These are phyloP conservation scores for Penicillium cataractarum DNA, from an alignment of 495 filamentous ascomycete genomes.

Conservation along the genomic window DNA sequence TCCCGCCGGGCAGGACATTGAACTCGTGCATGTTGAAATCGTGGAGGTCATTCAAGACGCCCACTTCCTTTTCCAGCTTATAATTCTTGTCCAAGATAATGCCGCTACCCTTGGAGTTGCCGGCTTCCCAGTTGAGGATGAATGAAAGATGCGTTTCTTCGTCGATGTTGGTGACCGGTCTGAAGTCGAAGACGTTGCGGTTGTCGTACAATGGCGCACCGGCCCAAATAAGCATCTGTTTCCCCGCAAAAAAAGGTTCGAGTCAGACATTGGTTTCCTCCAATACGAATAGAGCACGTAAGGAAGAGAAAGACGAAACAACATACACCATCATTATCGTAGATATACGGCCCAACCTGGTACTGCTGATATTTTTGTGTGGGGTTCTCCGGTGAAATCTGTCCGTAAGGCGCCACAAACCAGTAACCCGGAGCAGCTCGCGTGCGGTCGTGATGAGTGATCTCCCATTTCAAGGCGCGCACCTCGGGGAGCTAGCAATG, in stretches of 20 bases:
- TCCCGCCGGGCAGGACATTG: slow-evolving; percentile 45
- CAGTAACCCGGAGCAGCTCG: slow-evolving; percentile 41
- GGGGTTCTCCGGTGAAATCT: slow-evolving; percentile 29
- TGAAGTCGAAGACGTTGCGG: slow-evolving; percentile 46
- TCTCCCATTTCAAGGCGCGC: slow-evolving; percentile 37
- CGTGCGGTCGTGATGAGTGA: slow-evolving; percentile 30
- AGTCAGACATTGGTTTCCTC: slow-evolving; percentile 12
- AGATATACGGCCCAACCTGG: slow-evolving; percentile 50
- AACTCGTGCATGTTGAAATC: slow-evolving; percentile 58
- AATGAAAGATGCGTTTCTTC: slow-evolving; percentile 48
- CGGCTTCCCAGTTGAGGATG: slow-evolving; percentile 46
- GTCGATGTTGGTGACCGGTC: slow-evolving; percentile 41
- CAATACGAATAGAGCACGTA: neutral
- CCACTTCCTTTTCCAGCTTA: slow-evolving; percentile 40
- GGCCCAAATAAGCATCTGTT: slow-evolving; percentile 45
- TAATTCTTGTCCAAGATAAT: slow-evolving; percentile 42
- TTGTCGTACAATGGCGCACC: slow-evolving; percentile 43
- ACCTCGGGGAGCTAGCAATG: slow-evolving; percentile 34
- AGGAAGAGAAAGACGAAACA: neutral
- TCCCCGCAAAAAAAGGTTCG: neutral
- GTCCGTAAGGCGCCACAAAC: slow-evolving; percentile 48
- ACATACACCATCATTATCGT: slow-evolving; percentile 44
- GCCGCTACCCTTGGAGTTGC: slow-evolving; percentile 38
- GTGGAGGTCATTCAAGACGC: slow-evolving; percentile 40
- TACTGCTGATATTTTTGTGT: slow-evolving; percentile 41